Evolutionary conservation across 1,139 yeast species (phyloP), one percentile per base, ranked within the genome.

Genomic region (Ogataea hybrid): DNA sequence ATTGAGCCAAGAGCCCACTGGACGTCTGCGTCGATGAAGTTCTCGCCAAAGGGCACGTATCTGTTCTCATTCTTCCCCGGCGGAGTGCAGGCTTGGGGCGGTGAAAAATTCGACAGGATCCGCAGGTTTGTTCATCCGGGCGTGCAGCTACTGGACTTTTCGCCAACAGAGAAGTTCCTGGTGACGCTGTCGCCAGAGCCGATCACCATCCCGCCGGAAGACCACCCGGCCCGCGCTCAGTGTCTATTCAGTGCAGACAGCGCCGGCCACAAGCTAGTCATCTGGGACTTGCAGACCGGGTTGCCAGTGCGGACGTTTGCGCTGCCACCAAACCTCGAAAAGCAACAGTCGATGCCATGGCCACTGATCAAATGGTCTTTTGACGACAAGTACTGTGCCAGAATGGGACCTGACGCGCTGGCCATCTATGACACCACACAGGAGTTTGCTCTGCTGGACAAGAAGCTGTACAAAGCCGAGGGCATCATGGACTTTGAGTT

Each of bases 81-180:
- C 68, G 98, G 98, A 71, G 81, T 89, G 44, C 95, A 89, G 64
- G 77, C 94, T 28, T 92, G 97, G 95, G 98, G 97, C 62, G 97
- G 97, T 50, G 77, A 78, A 39, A 75, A 79, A 35, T 89, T 89
- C 64, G 77, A 75, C 51, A 77, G 86, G 57, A 71, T 89, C 54
- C 80, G 77, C 57, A 84, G 89, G 65, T 88, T 86, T 62, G 75
- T 83, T 50, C 99, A 94, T 64, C 89, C 87, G 50, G 89, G 87
- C 60, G 97, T 89, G 39, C 80, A 95, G 64, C 77, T 89, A 54
- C 75, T 92, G 48, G 96, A 90, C 63, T 86, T 92, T 58, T 89
- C 97, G 28, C 97, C 97, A 46, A 81, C 80, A 59, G 98, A 92
- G 67, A 84, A 81, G 58, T 94, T 75, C 63, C 72, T 94, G 68